These are phyloP conservation scores for Allomyces macrogynus DNA, from an alignment of 192 early-diverging fungal genomes.

Conservation along the genomic window DNA sequence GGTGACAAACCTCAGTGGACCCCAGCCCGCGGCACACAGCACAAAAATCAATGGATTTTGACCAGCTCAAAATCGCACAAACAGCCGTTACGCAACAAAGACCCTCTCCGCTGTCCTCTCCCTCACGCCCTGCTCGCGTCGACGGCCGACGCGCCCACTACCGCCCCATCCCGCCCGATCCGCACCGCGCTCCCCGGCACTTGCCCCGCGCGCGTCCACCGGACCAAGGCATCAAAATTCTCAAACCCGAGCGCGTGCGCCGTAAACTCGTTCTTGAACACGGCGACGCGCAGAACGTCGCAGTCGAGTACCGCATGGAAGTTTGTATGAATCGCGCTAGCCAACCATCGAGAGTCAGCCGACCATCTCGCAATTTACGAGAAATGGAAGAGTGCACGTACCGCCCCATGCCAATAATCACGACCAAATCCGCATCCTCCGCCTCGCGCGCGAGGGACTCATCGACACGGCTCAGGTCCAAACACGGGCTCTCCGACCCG, in stretches of 20 bases:
- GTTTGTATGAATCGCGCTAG: conserved; percentile 64
- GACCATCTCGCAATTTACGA: no score
- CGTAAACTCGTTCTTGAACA: conserved; percentile 56
- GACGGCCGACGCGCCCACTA: no score
- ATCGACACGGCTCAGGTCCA: conserved; percentile 43
- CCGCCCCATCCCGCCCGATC: no score
- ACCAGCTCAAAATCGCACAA: no score
- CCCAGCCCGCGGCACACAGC: no score
- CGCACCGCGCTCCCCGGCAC: no score
- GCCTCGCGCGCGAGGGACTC: conserved; percentile 31
- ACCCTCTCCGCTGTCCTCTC: no score
- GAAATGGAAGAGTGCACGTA: conserved; percentile 2
- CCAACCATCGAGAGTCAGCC: no score
- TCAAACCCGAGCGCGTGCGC: conserved; percentile 41
- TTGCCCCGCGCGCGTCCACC: conserved; percentile 10
- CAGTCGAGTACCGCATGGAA: conserved; percentile 42
- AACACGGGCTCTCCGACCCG: conserved; percentile 48
- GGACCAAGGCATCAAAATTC: conserved; percentile 46
- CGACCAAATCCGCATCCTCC: conserved; percentile 43
- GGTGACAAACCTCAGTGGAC: no score
- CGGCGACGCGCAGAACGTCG: conserved; percentile 54
- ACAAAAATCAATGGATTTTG: no score
- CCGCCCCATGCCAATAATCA: conserved; percentile 32
- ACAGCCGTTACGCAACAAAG: no score
- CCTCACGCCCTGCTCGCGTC: no score